A percentile compares a stretch with the other conserved stretches of the same genome.
phyloP scores from a whole-genome alignment of 257 asterid genomes.

The Capsicum pubescens region DNA sequence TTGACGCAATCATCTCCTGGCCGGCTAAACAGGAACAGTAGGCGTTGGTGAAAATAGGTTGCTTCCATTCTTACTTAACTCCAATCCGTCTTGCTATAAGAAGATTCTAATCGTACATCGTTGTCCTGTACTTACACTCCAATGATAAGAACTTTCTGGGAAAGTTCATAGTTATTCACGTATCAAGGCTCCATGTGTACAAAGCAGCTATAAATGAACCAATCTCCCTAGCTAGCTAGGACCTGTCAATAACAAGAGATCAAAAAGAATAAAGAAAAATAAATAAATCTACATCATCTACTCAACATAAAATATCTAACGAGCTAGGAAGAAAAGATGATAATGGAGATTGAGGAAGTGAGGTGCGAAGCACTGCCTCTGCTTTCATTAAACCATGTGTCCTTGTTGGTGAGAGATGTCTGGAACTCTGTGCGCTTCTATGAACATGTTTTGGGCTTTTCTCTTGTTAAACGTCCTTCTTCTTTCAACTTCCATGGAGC shows the following conservation, averaged over 20 bases:
- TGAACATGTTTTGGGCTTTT: slow-evolving; percentile 48
- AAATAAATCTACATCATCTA: neutral
- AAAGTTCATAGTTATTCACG: neutral
- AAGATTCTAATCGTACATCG: neutral
- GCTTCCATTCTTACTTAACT: neutral
- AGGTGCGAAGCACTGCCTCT: slow-evolving; percentile 42
- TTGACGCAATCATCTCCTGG: neutral
- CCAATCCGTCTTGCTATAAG: neutral
- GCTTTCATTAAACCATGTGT: slow-evolving; percentile 47
- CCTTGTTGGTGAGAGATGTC: slow-evolving; percentile 41
- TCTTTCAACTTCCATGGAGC: slow-evolving; percentile 49
- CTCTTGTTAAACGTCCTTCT: slow-evolving; percentile 47
- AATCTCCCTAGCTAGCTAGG: neutral
- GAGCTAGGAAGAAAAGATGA: slow-evolving; percentile 14
- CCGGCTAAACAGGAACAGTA: neutral
- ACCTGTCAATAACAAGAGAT: neutral
- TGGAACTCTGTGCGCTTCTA: slow-evolving; percentile 41
- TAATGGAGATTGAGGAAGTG: slow-evolving; percentile 32
- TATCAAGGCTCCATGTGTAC: neutral
- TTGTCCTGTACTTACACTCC: slow-evolving; percentile 5
- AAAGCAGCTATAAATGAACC: neutral
- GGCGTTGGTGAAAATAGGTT: neutral
- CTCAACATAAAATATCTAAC: neutral
- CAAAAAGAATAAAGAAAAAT: neutral
- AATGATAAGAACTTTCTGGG: slow-evolving; percentile 12